Base-by-base conservation (phyloP, 345 rosid genomes). In the Hevea brasiliensis region DNA sequence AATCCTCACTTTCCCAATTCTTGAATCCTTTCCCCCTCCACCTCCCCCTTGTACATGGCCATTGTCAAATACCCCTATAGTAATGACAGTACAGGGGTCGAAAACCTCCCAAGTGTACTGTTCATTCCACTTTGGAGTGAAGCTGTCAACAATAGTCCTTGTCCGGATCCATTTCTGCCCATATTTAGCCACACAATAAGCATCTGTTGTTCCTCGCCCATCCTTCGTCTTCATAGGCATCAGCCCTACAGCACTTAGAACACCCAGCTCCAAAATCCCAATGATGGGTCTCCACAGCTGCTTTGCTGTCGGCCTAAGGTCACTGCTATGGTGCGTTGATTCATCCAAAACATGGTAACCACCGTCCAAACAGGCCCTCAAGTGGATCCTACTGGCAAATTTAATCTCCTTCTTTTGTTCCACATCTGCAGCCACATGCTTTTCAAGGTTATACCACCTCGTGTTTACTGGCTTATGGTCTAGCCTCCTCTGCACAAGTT, bases 281-380 rank as follows among this genome's bases (percentile, higher is more conserved):
- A 79, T 79, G 74, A 74, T 79, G n/a, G 81, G 71, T 59, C 71
- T 74, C 81, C 81, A 74, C 29, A 79, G 40, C 72, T 79, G 81
- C 62, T 64, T 79, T 35, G 78, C 81, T 29, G 81, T 79, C 58
- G 81, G 81, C 71, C 81, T 79, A 21, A 79, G 74, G 47, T 79
- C 81, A 58, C 81, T 79, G 66, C 74, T 74, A 50, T 74, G 74
- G 55, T 79, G 78, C 10, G 81, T 74, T 13, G 81, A 79, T 70
- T 79, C 81, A 48, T 79, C 81, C 71, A 79, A 57, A 64, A 79
- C 81, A 68, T 79, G 81, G 24, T 74, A 79, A 1, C 81, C 81
- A 3, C 81, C 81, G 15, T 79, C 81, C 61, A 79, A 65, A 48
- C 74, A 79, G 20, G 63, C 54, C 54, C 81, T 69, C 35, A 79